These are phyloP conservation scores for Eucalyptus regnans DNA, from an alignment of 345 rosid species.

Conservation along the genomic window DNA sequence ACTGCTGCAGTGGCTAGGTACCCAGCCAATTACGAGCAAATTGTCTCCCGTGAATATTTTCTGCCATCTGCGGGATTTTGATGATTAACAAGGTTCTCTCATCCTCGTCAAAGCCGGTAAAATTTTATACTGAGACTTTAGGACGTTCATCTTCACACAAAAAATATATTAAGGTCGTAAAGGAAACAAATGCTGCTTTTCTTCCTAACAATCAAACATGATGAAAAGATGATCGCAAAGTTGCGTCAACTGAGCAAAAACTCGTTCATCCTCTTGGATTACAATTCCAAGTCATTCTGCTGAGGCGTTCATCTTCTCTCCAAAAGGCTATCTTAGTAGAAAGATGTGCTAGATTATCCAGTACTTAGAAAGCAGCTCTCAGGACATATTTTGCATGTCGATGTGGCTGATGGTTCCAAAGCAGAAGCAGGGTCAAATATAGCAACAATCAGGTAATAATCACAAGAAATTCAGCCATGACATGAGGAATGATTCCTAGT, in stretches of 20 bases:
- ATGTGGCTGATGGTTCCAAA: not conserved
- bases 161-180: not conserved
- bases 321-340: not conserved
- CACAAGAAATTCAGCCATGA: not conserved
- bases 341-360: not conserved
- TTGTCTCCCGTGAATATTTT: not conserved
- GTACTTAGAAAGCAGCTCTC: not conserved
- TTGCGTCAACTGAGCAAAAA: not conserved
- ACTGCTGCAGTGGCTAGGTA: not conserved
- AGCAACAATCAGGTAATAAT: not conserved
- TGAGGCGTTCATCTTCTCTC: not conserved
- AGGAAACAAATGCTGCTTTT: not conserved
- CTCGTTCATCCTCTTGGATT: not conserved
- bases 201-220: not conserved
- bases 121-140: not conserved
- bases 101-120: not conserved
- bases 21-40: not conserved
- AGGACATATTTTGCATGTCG: not conserved
- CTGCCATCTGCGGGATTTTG: not conserved
- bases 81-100: not conserved
- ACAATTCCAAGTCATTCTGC: not conserved
- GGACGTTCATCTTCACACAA: not conserved
- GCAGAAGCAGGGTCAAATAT: not conserved
- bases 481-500: not conserved
- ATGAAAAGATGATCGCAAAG: not conserved